Evolutionary conservation across 1,284 basidiomycete species (phyloP).

Genomic region (Sporisorium sorghi): DNA sequence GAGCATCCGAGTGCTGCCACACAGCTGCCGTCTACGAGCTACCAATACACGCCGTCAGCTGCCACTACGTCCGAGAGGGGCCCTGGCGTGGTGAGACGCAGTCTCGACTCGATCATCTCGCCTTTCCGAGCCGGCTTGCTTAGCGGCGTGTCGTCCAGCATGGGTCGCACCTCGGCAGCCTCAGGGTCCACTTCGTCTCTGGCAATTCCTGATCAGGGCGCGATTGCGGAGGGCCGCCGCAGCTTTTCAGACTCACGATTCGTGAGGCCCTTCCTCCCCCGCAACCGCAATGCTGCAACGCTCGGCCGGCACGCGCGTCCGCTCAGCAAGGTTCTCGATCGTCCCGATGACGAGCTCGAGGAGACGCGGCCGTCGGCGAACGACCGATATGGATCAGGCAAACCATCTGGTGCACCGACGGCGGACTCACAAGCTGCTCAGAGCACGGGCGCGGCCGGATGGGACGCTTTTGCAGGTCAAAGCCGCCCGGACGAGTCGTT

Average conservation of each 20-base stretch:
- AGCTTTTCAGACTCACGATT: slow-evolving; percentile 52
- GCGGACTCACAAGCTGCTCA: not conserved
- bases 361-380: not conserved
- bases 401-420: not conserved
- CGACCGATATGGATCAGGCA: not conserved
- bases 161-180: not conserved
- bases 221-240: slow-evolving; percentile 24
- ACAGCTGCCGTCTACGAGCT: slow-evolving; percentile 1
- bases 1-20: slow-evolving; percentile 1
- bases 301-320: slow-evolving; percentile 16
- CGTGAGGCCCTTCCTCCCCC: slow-evolving; percentile 34
- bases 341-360: slow-evolving; percentile 29
- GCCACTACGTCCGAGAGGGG: slow-evolving; percentile 3
- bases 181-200: slow-evolving; percentile 3
- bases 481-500: slow-evolving; percentile 11
- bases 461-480: not conserved
- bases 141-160: slow-evolving; percentile 7
- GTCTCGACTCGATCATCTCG: slow-evolving; percentile 47
- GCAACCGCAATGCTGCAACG: slow-evolving; percentile 17
- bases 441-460: not conserved
- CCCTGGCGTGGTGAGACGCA: slow-evolving; percentile 42
- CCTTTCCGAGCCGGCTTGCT: slow-evolving; percentile 46
- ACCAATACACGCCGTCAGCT: not conserved
- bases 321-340: slow-evolving; percentile 38
- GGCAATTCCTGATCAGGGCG: slow-evolving; percentile 3